These are phyloP conservation scores for Peribolospora baueri DNA, from an alignment of 768 basidiomycete species.

Conservation along the genomic window DNA sequence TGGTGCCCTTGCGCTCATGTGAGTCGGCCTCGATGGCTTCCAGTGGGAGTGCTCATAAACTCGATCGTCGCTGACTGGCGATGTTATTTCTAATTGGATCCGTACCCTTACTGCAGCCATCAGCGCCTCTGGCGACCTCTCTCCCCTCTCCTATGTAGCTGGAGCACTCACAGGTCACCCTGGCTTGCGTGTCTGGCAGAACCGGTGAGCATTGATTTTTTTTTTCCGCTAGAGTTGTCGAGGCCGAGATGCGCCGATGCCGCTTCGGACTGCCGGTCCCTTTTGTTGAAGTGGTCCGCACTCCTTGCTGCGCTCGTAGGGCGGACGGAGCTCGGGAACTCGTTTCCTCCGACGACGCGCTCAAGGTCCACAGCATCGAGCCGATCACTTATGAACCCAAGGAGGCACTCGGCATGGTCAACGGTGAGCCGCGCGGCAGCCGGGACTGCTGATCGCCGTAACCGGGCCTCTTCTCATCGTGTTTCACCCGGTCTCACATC, in stretches of 20 bases:
- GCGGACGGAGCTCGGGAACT: conserved; percentile 2
- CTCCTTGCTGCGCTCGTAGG: too few species aligned
- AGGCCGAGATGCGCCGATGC: too few species aligned
- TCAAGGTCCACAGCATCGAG: conserved; percentile 28
- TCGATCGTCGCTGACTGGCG: too few species aligned
- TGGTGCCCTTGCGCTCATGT: conserved; percentile 56
- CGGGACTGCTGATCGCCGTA: conserved; percentile 18
- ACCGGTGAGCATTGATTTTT: not conserved
- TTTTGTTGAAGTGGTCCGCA: too few species aligned
- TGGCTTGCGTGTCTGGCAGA: conserved; percentile 35
- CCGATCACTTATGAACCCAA: conserved; percentile 28
- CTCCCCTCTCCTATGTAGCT: conserved; percentile 48
- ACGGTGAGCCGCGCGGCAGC: conserved; percentile 25
- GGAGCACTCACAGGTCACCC: conserved; percentile 58
- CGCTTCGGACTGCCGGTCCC: too few species aligned
- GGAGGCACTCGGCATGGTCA: conserved; percentile 23
- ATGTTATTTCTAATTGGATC: too few species aligned
- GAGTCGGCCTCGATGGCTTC: too few species aligned
- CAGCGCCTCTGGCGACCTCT: conserved; percentile 40
- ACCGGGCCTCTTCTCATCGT: conserved; percentile 22
- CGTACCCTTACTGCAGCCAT: conserved; percentile 22
- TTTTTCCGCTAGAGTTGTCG: too few species aligned
- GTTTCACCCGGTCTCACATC: too few species aligned
- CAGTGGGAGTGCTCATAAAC: too few species aligned
- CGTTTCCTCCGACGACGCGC: conserved; percentile 16